Base-by-base conservation (phyloP, 2,329 filamentous ascomycete species). In the Trichoderma lentiforme region DNA sequence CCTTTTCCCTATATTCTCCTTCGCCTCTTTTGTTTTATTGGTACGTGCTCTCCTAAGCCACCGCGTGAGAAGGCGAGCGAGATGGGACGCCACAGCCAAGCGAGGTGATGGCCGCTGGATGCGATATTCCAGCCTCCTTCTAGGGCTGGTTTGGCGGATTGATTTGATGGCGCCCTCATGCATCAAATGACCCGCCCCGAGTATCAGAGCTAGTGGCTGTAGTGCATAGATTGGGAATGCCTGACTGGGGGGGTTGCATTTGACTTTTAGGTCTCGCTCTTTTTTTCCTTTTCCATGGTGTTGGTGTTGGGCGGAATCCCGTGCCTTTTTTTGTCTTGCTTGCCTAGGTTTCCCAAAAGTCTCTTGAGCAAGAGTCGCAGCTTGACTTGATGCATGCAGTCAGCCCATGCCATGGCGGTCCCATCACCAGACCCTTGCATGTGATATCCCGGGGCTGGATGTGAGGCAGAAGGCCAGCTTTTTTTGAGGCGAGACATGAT, bases 351-450 rank as follows among this genome's bases (percentile, higher is more conserved):
- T 57, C 26, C 9, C 14, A 11, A 57, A 39, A 66, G 18, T 39
- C 30, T 53, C 47, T 53, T 28, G 21, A 24, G 39, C 30, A 60
- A 43, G 30, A 51, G 43, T 51, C 9, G n/a, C 15, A 43, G 18
- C n/a, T 26, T 24, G 39, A 62, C 61, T 56, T 70, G 67, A 62
- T 62, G 53, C 65, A 68, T 58, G 18, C 57, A 60, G 57, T 39
- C 67, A 24, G 11, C 39, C 39, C 39, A n/a, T 43, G 43, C 43
- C 43, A 51, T 51, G 43, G 39, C 36, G 36, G 36, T 18, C 7
- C 43, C 67, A 70, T 70, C 67, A 70, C 57, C 67, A 70, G 67
- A 70, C 67, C 57, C 67, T 61, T 32, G 67, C 56, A 62, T 70
- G 67, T 60, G 64, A 67, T 57, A 18, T 36, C 47, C 47, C 32